Base-by-base conservation (phyloP, 2,329 filamentous ascomycete species). In the Cylindrodendrum hubeiense region DNA sequence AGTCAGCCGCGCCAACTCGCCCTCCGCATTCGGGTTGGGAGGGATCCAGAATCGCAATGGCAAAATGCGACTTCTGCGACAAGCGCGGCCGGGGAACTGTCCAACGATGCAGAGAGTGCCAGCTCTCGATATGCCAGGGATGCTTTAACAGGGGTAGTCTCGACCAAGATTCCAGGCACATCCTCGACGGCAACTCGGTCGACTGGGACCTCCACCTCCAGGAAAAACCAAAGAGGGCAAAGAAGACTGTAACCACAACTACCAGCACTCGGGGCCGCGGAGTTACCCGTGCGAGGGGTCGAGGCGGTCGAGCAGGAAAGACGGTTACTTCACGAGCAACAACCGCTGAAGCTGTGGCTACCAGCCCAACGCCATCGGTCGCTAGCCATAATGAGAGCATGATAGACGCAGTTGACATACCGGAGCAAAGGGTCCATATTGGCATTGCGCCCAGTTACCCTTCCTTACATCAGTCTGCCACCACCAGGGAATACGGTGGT, bases 1-100 rank as follows among this genome's bases (percentile, higher is more conserved):
- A 28, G 39, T 26, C 22, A n/a, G 17, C 43, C 6, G 24, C 33
- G 9, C 37, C 21, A 5, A 26, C 30, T 17, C 60, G 60, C 19
- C 52, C 46, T 39, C 57, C 37, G 2, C 66, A 68, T 39, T 24
- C 19, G 3, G 63, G 63, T 21, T 68, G 66, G 66, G 54, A 63
- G 43, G 37, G 51, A 4, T 57, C 55, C n/a, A 44, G 47, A n/a
- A 59, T 63, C 33, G 39, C 57, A 46, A 68, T 66, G 66, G 63
- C 63, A 26, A 66, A 63, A 17, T 68, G 66, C 34, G 66, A 68
- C 52, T 60, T 56, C 41, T 68, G 66, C 21, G 52, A 68, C 19
- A 34, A 46, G 21, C 39, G 63, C 1, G 22, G 55, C 33, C 46
- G 59, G 5, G 59, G 55, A 3, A 68, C 55, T 21, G 24, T 68